Percentiles rank a stretch among this genome's conserved stretches.
These are phyloP conservation scores for Beta macrorhiza DNA, from an alignment of 179 eudicot species.

Conservation along the genomic window DNA sequence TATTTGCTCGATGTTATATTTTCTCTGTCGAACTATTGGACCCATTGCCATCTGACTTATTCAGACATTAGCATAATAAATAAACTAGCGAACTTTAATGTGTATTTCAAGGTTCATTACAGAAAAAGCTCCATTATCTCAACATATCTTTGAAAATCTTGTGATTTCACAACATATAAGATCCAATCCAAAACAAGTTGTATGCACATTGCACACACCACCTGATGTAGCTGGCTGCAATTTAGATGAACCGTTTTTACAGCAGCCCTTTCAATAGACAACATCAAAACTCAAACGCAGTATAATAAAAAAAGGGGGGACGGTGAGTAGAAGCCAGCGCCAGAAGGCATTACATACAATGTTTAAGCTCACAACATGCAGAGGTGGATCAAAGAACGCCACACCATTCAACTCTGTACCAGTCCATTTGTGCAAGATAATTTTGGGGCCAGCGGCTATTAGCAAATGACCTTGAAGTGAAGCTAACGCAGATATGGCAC, in stretches of 20 bases:
- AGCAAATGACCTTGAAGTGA: conserved; percentile 95
- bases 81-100: not conserved
- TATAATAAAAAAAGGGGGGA: not conserved
- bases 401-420: conserved; percentile 91
- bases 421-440: conserved; percentile 91
- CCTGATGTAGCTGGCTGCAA: not conserved
- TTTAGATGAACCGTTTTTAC: not conserved
- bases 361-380: conserved; percentile 96
- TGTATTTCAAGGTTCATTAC: not conserved
- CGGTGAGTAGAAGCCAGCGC: not conserved
- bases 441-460: conserved; percentile 97
- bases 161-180: not conserved
- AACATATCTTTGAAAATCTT: not conserved
- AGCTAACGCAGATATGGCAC: conserved; percentile 96
- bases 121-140: not conserved
- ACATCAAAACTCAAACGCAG: not conserved
- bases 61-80: not conserved
- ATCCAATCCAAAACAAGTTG: conserved; percentile 8
- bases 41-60: not conserved
- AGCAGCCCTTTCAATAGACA: not conserved
- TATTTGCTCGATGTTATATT: not conserved
- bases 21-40: not conserved
- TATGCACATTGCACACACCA: not conserved
- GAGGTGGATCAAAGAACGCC: conserved; percentile 90
- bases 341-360: conserved; percentile 54